Evolutionary conservation across 2,329 filamentous ascomycete genomes (phyloP), one percentile per base, ranked within the genome.

Genomic region (Ophiostoma ulmi): DNA sequence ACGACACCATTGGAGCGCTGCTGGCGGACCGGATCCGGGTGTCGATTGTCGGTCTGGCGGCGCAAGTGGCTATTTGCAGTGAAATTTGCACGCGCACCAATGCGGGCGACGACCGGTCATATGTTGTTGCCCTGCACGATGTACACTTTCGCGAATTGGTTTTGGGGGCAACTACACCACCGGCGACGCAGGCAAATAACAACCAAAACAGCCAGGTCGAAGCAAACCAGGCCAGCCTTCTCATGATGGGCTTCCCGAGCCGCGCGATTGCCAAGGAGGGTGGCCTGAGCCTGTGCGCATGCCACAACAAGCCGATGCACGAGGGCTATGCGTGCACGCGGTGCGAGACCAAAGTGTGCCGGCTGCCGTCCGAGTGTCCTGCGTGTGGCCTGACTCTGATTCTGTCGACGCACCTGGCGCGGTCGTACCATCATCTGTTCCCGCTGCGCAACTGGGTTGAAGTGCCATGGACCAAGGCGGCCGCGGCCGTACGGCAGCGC

Each of bases 221-320:
- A 11, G 63, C 58, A n/a, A 67, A 70, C 72, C 66, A 84, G 10
- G 85, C 87, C 1, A 88, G 86, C 70, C 83, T 99, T 58, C 86
- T 99, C 36, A 96, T 97, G 91, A 99, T 99, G 94, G 95, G 95
- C 5, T 99, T 99, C 77, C 95, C 95, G 0, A 96, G 92, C 6
- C 87, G 94, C 52, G 91, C 91, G 2, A 87, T 95, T 17, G 66
- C 72, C 22, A 91, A 92, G 69, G 84, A 88, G 1, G 84, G 83
- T 66, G 86, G 89, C 5, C 82, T 86, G 69, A 93, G 90, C 72
- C 88, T 95, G 73, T 99, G 95, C 79, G 93, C 94, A 5, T 99
- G 95, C 78, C 94, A 98, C 80, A 93, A 91, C 75, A 88, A 89
- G 73, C 88, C 94, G 20, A 90, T 87, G 26, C 85, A 91, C 68